Evolutionary conservation across 2,329 filamentous ascomycete genomes (phyloP).

Genomic region (Colletotrichum nymphaeae): DNA sequence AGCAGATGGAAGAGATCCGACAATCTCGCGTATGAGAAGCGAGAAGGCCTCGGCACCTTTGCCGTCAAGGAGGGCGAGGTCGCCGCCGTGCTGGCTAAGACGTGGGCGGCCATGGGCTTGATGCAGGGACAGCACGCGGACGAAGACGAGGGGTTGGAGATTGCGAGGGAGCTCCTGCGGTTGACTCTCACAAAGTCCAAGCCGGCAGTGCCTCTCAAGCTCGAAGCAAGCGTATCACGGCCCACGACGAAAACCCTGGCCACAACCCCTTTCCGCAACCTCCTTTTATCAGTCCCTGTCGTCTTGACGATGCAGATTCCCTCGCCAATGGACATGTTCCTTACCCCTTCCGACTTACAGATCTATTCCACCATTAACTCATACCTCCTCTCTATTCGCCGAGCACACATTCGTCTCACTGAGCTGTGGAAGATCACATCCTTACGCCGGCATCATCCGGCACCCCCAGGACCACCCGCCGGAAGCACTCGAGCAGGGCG

Average conservation of each 20-base stretch:
- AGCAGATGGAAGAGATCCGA: conserved; percentile 76
- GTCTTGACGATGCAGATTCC: conserved; percentile 77
- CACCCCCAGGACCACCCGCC: conserved; percentile 73
- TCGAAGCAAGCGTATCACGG: conserved; percentile 46
- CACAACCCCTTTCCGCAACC: conserved; percentile 76
- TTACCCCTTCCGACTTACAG: conserved; percentile 79
- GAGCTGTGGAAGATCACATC: conserved; percentile 88
- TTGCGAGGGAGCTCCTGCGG: conserved; percentile 81
- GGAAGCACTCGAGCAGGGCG: conserved; percentile 71
- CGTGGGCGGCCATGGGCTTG: conserved; percentile 84
- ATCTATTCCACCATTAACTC: conserved; percentile 88
- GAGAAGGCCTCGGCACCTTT: conserved; percentile 70
- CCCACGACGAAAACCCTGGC: conserved; percentile 50
- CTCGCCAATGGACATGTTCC: conserved; percentile 87
- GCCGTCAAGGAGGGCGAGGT: conserved; percentile 90
- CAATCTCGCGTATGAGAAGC: conserved; percentile 67
- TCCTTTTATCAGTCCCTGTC: conserved; percentile 83
- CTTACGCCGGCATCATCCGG: conserved; percentile 80
- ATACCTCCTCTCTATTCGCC: conserved; percentile 86
- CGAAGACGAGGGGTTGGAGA: conserved; percentile 85
- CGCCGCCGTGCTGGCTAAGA: conserved; percentile 77
- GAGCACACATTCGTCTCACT: conserved; percentile 86
- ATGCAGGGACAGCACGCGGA: conserved; percentile 77
- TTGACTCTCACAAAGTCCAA: conserved; percentile 70
- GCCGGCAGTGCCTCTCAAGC: conserved; percentile 50